phyloP scores from a whole-genome alignment of 2,329 filamentous ascomycete species.

The Ascomycota sp. region DNA sequence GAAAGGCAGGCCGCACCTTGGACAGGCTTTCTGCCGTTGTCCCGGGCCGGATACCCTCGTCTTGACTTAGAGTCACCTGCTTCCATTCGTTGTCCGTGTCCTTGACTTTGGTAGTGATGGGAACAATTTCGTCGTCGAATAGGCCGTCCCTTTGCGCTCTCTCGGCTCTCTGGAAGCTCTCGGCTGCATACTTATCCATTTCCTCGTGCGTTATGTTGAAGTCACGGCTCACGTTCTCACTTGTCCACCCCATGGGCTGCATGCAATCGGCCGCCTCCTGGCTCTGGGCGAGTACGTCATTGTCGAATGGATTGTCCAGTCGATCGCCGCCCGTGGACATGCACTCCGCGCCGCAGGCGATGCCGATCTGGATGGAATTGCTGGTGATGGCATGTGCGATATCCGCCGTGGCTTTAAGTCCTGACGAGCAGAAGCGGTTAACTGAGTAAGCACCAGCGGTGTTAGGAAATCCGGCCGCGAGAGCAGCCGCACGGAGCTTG shows the following conservation, averaged over 20 bases:
- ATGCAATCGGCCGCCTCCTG: constrained; percentile 72
- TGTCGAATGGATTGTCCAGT: constrained; percentile 54
- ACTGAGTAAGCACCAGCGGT: constrained; percentile 63
- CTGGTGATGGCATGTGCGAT: constrained; percentile 71
- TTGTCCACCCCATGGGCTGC: constrained; percentile 95
- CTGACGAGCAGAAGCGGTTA: constrained; percentile 95
- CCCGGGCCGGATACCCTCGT: constrained; percentile 80
- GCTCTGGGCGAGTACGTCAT: constrained; percentile 46
- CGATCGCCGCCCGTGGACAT: constrained; percentile 62
- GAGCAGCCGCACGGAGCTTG: constrained; percentile 70
- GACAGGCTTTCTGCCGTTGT: constrained; percentile 65
- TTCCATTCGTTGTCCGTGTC: constrained; percentile 63
- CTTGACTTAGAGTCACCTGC: constrained; percentile 58
- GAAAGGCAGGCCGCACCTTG: constrained; percentile 83
- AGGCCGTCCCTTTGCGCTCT: constrained; percentile 73
- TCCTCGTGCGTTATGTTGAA: constrained; percentile 63
- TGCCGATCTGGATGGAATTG: constrained; percentile 68
- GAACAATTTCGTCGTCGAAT: constrained; percentile 87
- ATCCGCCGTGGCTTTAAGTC: constrained; percentile 85
- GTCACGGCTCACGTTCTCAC: constrained; percentile 83
- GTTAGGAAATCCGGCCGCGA: constrained; percentile 86
- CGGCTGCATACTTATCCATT: constrained; percentile 73
- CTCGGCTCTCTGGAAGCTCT: constrained; percentile 78
- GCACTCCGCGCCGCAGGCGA: constrained; percentile 73
- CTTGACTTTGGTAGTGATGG: constrained; percentile 65